Evolutionary conservation across 2,329 filamentous ascomycete genomes (phyloP).

Genomic region (Helicocarpus griseus): DNA sequence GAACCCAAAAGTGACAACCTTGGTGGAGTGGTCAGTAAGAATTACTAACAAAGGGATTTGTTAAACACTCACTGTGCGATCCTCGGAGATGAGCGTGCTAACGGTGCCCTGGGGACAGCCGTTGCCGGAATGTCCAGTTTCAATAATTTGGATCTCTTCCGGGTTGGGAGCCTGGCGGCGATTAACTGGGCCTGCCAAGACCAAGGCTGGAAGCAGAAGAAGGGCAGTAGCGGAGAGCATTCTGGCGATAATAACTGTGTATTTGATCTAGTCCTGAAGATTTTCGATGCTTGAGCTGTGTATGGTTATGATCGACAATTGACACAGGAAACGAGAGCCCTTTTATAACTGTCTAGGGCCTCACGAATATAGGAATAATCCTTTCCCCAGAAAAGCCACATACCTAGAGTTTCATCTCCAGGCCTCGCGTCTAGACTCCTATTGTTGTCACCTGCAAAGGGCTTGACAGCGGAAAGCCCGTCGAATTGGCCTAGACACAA

Average conservation of each 20-base stretch:
- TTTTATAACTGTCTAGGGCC: neutral
- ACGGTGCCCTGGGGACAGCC: neutral
- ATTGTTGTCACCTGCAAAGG: too few species aligned
- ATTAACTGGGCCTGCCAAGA: neutral
- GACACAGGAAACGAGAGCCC: neutral
- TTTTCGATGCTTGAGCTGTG: neutral
- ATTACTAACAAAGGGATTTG: neutral
- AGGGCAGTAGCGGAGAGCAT: neutral
- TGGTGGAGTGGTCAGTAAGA: too few species aligned
- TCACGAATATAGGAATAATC: neutral
- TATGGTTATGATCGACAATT: neutral
- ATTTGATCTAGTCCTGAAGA: neutral
- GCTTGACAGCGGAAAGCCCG: too few species aligned
- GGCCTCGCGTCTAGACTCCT: too few species aligned
- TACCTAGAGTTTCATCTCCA: too few species aligned
- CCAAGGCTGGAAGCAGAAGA: neutral
- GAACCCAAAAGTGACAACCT: slow-evolving; percentile 1
- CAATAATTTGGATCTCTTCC: neutral
- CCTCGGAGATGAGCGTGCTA: neutral
- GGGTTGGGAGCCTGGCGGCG: neutral
- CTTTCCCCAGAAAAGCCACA: too few species aligned
- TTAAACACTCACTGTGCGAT: neutral
- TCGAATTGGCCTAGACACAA: neutral
- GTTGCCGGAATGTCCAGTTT: neutral
- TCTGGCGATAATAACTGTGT: neutral